phyloP scores from a whole-genome alignment of 1,284 basidiomycete genomes.

The Malassezia arunalokei region DNA sequence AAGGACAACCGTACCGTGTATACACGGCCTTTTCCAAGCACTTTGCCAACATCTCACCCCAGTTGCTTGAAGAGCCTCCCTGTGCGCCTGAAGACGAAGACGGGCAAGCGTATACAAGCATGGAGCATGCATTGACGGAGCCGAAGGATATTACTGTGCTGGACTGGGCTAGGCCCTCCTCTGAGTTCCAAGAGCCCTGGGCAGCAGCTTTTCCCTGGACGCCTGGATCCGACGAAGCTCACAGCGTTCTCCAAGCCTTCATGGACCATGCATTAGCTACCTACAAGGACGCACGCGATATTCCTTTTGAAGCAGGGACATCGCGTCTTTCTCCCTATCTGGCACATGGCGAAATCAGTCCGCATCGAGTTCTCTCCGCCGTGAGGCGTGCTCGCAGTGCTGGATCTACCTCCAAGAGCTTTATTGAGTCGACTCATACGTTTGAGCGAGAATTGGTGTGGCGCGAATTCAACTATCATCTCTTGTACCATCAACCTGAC shows the following conservation, averaged over 20 bases:
- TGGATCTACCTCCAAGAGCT: neutral
- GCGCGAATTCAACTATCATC: conserved; percentile 14
- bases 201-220: conserved; percentile 6
- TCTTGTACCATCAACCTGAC: conserved; percentile 9
- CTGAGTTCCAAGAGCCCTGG: conserved; percentile 1
- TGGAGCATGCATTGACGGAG: neutral
- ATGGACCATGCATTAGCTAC: neutral
- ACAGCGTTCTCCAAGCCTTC: neutral
- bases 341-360: conserved; percentile 14
- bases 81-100: neutral
- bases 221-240: conserved; percentile 4
- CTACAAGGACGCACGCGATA: conserved; percentile 1
- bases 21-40: conserved; percentile 10
- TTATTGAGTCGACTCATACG: neutral
- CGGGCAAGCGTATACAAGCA: neutral
- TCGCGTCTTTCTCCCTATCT: conserved; percentile 9
- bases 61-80: conserved; percentile 2
- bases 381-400: neutral
- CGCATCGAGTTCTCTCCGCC: neutral
- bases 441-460: conserved; percentile 9
- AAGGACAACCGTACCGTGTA: conserved; percentile 5
- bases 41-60: neutral
- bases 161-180: conserved; percentile 1
- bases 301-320: conserved; percentile 7
- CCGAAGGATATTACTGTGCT: neutral